These are phyloP conservation scores for Trichoderma guizhouense DNA, from an alignment of 2,329 filamentous ascomycete genomes.

Conservation along the genomic window DNA sequence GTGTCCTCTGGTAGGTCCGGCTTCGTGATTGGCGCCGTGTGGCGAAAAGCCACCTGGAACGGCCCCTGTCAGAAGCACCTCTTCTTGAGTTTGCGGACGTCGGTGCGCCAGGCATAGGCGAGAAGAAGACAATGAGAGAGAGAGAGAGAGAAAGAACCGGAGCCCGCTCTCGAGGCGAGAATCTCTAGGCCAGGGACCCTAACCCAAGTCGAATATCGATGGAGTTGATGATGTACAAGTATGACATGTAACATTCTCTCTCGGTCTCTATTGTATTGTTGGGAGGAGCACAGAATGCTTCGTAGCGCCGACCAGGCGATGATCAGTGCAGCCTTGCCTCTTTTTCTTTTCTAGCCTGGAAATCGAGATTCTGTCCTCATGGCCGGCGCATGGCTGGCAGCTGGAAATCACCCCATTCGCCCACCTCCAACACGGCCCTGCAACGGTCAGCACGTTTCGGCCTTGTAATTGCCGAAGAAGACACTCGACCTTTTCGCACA, in stretches of 20 bases:
- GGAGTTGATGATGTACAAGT: background rate
- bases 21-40: slow-evolving; percentile 16
- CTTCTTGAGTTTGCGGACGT: background rate
- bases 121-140: background rate
- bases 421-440: background rate
- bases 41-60: background rate
- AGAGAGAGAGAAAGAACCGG: background rate
- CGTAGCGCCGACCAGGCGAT: background rate
- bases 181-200: background rate
- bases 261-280: background rate
- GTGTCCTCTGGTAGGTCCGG: slow-evolving; percentile 12
- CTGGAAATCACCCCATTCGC: slow-evolving; percentile 24
- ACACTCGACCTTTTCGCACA: background rate
- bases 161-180: background rate
- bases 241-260: background rate
- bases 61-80: background rate
- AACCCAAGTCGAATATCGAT: background rate
- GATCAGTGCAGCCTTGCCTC: slow-evolving; percentile 9
- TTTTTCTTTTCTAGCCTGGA: background rate
- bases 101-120: background rate
- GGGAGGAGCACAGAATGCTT: background rate
- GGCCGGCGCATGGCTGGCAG: background rate
- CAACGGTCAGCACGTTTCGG: background rate
- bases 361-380: background rate
- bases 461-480: slow-evolving; percentile 1